A percentile compares a stretch with the other conserved stretches of the same genome.
Evolutionary conservation across 768 basidiomycete genomes (phyloP).

Genomic region (Botryobasidium botryosum): DNA sequence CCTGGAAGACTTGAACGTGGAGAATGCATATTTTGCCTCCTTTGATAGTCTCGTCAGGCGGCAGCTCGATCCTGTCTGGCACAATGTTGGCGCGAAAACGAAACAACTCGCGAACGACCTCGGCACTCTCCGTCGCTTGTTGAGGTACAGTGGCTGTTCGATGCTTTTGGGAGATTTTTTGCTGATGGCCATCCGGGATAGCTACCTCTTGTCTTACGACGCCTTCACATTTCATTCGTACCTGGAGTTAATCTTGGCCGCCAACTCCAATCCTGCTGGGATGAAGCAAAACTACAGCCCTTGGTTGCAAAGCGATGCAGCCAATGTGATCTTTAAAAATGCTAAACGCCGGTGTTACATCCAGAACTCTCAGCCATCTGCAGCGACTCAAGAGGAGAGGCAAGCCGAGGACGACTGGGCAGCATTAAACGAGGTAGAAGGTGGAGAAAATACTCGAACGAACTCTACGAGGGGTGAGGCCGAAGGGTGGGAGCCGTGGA

Average conservation of each 20-base stretch:
- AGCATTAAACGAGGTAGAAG: conserved; percentile 46
- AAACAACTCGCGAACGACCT: conserved; percentile 85
- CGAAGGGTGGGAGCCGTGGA: conserved; percentile 27
- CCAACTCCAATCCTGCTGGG: conserved; percentile 30
- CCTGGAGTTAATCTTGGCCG: conserved; percentile 69
- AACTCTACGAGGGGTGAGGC: background rate
- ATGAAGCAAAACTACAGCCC: conserved; percentile 51
- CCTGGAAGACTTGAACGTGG: conserved; percentile 79
- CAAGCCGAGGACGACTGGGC: conserved; percentile 65
- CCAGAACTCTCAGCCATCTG: conserved; percentile 14
- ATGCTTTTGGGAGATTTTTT: background rate
- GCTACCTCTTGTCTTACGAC: conserved; percentile 81
- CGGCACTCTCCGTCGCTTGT: conserved; percentile 62
- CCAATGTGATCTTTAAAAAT: conserved; percentile 65
- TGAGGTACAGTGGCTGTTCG: conserved; percentile 44
- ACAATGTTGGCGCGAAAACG: conserved; percentile 84
- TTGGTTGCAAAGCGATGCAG: conserved; percentile 87
- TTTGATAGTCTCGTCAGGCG: conserved; percentile 80
- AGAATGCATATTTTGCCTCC: conserved; percentile 85
- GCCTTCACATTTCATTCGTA: conserved; percentile 80
- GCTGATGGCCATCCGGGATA: conserved; percentile 15
- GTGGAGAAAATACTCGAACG: conserved; percentile 9
- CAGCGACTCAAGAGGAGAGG: conserved; percentile 17
- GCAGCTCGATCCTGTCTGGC: conserved; percentile 90
- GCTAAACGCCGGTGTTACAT: conserved; percentile 73